Percentiles rank a stretch among this genome's conserved stretches.
Conservation (phyloP, 495 filamentous ascomycete species). For the Bombardia bombarda region DNA sequence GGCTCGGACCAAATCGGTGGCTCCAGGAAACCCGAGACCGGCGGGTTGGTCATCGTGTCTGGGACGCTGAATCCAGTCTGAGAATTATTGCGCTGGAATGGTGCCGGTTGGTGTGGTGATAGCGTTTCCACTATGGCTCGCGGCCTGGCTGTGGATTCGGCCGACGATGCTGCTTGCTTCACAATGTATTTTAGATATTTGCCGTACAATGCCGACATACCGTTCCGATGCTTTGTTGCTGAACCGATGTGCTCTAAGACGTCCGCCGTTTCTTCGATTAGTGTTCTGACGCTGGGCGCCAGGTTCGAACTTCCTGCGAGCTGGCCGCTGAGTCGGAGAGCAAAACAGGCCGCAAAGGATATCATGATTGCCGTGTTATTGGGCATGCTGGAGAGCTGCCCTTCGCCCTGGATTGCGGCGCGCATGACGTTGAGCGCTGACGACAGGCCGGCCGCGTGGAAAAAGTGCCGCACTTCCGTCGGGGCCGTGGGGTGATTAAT, state of each 20-base stretch:
- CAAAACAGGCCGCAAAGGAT: slow-evolving; percentile 65
- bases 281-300: slow-evolving; percentile 56
- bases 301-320: slow-evolving; percentile 50
- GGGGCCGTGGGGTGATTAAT: slow-evolving; percentile 70
- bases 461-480: slow-evolving; percentile 60
- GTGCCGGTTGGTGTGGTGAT: slow-evolving; percentile 1
- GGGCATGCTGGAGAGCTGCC: slow-evolving; percentile 62
- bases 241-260: slow-evolving; percentile 62
- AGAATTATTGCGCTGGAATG: slow-evolving; percentile 5
- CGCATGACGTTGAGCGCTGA: slow-evolving; percentile 67
- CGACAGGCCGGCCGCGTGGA: slow-evolving; percentile 59
- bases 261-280: slow-evolving; percentile 62
- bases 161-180: slow-evolving; percentile 23
- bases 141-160: slow-evolving; percentile 6
- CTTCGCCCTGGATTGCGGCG: slow-evolving; percentile 63
- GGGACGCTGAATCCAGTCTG: slow-evolving; percentile 12
- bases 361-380: slow-evolving; percentile 77
- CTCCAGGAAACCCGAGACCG: slow-evolving; percentile 17
- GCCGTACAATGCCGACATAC: slow-evolving; percentile 53
- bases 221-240: slow-evolving; percentile 54
- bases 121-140: slow-evolving; percentile 4
- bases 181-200: slow-evolving; percentile 54
- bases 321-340: slow-evolving; percentile 54
- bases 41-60: slow-evolving; percentile 8
- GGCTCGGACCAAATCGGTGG: slow-evolving; percentile 40